phyloP scores from a whole-genome alignment of 2,329 filamentous ascomycete genomes.

The Penicillium sp. region DNA sequence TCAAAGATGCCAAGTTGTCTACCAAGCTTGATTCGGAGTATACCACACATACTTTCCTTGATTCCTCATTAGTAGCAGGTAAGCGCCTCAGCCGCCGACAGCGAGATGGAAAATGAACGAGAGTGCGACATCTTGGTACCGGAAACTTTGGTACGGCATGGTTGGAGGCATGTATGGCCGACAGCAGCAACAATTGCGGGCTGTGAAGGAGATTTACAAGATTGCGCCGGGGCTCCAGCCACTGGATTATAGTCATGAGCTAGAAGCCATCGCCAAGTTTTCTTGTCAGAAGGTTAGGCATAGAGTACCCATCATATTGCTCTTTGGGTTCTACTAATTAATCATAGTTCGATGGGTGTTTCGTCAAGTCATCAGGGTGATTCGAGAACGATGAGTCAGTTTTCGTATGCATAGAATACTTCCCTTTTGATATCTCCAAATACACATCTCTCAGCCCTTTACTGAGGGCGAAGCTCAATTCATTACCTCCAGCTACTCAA shows the following conservation, averaged over 20 bases:
- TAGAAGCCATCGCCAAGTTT: conserved; percentile 12
- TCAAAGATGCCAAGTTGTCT: too few relatives aligned
- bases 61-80: too few relatives aligned
- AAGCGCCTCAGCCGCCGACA: too few relatives aligned
- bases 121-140: too few relatives aligned
- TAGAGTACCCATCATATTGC: background rate
- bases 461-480: conserved; percentile 28
- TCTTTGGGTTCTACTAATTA: background rate
- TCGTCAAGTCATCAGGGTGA: conserved; percentile 40
- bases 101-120: too few relatives aligned
- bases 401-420: conserved; percentile 44
- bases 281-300: conserved; percentile 10
- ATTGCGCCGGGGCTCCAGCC: background rate
- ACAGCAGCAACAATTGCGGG: background rate
- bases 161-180: too few relatives aligned
- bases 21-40: too few relatives aligned
- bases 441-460: conserved; percentile 22
- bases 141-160: too few relatives aligned
- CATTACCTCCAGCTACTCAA: conserved; percentile 36
- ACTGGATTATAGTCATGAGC: conserved; percentile 12
- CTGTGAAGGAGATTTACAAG: conserved; percentile 12
- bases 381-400: conserved; percentile 31
- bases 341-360: conserved; percentile 17
- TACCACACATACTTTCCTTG: too few relatives aligned
- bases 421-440: conserved; percentile 34